A percentile compares a stretch with the other conserved stretches of the same genome.
Conservation (phyloP, 73 alveolate species). For the Paramecium biaurelia region DNA sequence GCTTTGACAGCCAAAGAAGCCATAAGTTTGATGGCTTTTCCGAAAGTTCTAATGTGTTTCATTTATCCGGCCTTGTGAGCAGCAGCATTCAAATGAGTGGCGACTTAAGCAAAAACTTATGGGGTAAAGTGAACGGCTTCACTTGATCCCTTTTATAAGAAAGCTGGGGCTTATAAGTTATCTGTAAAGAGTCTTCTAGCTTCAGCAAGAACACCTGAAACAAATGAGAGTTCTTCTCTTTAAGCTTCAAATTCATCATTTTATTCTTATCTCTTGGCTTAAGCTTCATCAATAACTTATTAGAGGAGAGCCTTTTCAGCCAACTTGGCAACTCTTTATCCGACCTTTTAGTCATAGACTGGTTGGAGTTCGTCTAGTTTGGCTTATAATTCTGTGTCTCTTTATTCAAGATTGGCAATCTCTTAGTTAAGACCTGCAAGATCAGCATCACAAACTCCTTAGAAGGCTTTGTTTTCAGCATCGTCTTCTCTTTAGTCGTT, state of each 20-base stretch:
- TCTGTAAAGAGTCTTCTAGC: constrained; percentile 66
- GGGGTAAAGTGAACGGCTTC: constrained; percentile 1
- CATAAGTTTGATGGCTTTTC: constrained; percentile 54
- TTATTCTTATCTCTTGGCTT: constrained; percentile 12
- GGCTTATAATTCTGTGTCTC: constrained; percentile 46
- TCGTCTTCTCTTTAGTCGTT: constrained; percentile 48
- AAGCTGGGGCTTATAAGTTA: constrained; percentile 55
- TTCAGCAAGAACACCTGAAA: constrained; percentile 60
- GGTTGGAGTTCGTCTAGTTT: constrained; percentile 15
- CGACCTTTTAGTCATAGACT: constrained; percentile 39
- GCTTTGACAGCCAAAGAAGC: constrained; percentile 24
- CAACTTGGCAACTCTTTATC: constrained; percentile 51
- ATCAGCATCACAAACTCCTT: constrained; percentile 51
- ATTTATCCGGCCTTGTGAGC: constrained; percentile 63
- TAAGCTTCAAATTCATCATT: not conserved
- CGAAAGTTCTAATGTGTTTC: constrained; percentile 60
- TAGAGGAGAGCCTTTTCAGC: constrained; percentile 20
- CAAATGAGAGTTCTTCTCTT: constrained; percentile 56
- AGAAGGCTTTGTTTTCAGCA: constrained; percentile 37
- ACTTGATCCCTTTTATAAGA: constrained; percentile 23
- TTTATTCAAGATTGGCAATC: constrained; percentile 42
- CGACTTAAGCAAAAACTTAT: constrained; percentile 56
- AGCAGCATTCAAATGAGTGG: constrained; percentile 39
- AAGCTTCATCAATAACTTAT: constrained; percentile 15
- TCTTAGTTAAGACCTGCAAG: constrained; percentile 44